phyloP scores from a whole-genome alignment of 1,284 basidiomycete species.

The Trichosporon inkin region DNA sequence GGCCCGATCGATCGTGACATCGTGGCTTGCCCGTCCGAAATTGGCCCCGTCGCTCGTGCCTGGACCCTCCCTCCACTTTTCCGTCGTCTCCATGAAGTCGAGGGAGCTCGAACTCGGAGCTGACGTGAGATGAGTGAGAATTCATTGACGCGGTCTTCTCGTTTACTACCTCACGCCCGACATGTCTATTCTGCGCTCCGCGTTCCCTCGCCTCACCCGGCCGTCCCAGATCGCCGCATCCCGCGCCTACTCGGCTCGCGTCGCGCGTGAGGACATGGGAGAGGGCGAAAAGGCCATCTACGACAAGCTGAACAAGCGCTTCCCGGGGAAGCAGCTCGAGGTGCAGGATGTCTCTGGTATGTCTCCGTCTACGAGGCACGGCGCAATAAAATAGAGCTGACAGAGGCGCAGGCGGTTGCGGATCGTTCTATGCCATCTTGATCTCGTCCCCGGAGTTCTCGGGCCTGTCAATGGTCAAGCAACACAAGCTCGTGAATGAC shows the following conservation, averaged over 20 bases:
- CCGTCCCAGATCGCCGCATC: background rate
- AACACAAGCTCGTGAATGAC: conserved; percentile 87
- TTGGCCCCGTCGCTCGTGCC: conserved; percentile 6
- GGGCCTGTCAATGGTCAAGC: conserved; percentile 82
- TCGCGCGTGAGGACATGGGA: conserved; percentile 34
- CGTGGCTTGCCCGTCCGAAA: background rate
- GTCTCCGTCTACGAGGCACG: conserved; percentile 24
- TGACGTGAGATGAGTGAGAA: conserved; percentile 8
- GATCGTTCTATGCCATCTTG: conserved; percentile 89
- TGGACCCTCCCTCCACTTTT: background rate
- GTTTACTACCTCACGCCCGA: background rate
- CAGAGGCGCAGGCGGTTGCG: conserved; percentile 73
- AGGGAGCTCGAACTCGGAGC: background rate
- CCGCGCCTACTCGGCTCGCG: conserved; percentile 17
- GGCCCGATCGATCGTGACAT: background rate
- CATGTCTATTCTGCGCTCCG: conserved; percentile 7
- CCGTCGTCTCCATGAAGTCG: background rate
- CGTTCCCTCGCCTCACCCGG: background rate
- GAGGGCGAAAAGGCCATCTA: conserved; percentile 68
- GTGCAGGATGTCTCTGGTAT: conserved; percentile 87
- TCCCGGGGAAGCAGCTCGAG: conserved; percentile 68
- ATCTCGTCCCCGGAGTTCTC: conserved; percentile 81
- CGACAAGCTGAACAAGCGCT: conserved; percentile 66
- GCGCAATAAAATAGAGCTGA: background rate
- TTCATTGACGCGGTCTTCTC: background rate